Conservation (phyloP, 345 rosid genomes). For the Linum usitatissimum region DNA sequence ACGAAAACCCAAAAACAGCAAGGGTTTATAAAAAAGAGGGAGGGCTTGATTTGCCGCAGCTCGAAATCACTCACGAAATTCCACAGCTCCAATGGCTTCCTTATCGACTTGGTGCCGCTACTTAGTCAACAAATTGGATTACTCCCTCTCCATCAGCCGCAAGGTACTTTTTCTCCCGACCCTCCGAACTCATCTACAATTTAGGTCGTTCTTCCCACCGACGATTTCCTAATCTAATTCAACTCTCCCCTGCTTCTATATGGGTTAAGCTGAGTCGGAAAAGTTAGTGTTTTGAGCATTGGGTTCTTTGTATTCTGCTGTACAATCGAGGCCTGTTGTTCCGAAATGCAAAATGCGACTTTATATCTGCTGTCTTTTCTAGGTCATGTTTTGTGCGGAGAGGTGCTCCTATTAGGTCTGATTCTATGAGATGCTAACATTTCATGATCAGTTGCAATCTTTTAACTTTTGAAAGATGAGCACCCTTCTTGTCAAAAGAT, state of each 20-base stretch:
- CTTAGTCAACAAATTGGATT: constrained; percentile 54
- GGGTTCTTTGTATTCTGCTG: not conserved
- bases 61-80: not conserved
- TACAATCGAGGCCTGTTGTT: not conserved
- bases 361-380: not conserved
- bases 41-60: not conserved
- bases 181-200: not conserved
- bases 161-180: constrained; percentile 40
- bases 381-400: not conserved
- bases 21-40: not conserved
- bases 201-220: constrained; percentile 5
- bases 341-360: not conserved
- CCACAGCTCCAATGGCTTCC: constrained; percentile 42
- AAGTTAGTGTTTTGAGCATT: not conserved
- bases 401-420: not conserved
- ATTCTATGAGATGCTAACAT: not conserved
- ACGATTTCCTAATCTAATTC: not conserved
- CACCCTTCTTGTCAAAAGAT: too few species aligned
- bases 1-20: not conserved
- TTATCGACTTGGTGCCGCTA: constrained; percentile 69
- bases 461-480: constrained; percentile 3
- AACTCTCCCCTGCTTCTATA: not conserved
- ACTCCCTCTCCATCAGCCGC: constrained; percentile 45
- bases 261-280: not conserved
- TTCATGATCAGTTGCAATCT: not conserved